A percentile compares a stretch with the other conserved stretches of the same genome.
phyloP scores from a whole-genome alignment of 2,329 filamentous ascomycete species.

The Xylaria sp. region DNA sequence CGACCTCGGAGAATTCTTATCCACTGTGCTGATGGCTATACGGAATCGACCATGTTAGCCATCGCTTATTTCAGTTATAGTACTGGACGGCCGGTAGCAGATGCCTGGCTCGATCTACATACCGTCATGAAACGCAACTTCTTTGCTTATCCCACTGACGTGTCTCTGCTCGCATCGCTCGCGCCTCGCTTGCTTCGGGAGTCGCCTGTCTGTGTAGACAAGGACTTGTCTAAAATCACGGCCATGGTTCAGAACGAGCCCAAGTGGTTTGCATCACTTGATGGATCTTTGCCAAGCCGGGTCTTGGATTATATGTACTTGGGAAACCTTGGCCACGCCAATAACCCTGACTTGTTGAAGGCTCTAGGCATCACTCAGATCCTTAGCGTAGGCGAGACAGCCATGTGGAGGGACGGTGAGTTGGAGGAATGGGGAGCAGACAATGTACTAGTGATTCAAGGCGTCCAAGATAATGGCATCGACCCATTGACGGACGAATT shows the following conservation, averaged over 20 bases:
- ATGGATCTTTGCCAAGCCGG: conserved; percentile 90
- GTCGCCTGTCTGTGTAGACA: conserved; percentile 66
- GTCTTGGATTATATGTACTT: conserved; percentile 95
- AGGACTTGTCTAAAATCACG: conserved; percentile 63
- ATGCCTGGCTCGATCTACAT: conserved; percentile 90
- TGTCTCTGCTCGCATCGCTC: conserved; percentile 80
- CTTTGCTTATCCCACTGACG: conserved; percentile 94
- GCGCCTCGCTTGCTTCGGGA: conserved; percentile 78
- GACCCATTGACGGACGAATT: conserved; percentile 91
- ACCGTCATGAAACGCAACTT: conserved; percentile 86
- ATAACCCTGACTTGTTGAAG: conserved; percentile 85
- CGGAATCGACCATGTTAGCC: conserved; percentile 87
- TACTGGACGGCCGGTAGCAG: conserved; percentile 80
- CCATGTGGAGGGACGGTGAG: conserved; percentile 80
- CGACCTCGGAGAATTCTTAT: conserved; percentile 79
- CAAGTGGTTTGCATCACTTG: conserved; percentile 82
- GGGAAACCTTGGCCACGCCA: conserved; percentile 91
- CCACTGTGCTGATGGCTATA: conserved; percentile 96
- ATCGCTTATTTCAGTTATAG: conserved; percentile 95
- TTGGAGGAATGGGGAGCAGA: conserved; percentile 77
- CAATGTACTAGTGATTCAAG: conserved; percentile 82
- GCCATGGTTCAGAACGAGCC: conserved; percentile 70
- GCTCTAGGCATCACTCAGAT: conserved; percentile 87
- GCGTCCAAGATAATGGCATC: conserved; percentile 96
- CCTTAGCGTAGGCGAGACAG: conserved; percentile 89